A percentile compares a stretch with the other conserved stretches of the same genome.
phyloP scores from a whole-genome alignment of 495 filamentous ascomycete genomes.

The Annulohypoxylon nitens region DNA sequence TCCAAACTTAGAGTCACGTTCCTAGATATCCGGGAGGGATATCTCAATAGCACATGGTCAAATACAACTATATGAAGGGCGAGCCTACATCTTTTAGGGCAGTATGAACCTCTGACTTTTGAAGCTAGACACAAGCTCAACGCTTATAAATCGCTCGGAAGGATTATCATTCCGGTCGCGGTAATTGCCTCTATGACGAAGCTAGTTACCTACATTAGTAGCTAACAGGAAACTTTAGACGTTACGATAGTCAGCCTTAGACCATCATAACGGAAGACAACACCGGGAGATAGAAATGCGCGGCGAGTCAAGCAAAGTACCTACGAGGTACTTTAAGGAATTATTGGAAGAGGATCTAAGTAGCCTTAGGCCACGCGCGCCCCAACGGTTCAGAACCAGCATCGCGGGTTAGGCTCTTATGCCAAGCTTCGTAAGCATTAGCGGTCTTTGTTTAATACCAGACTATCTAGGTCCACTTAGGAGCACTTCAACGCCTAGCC shows the following conservation, averaged over 20 bases:
- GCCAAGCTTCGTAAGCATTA: conserved; percentile 21
- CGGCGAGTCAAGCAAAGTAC: conserved; percentile 1
- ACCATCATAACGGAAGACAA: conserved; percentile 4
- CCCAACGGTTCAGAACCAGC: background rate
- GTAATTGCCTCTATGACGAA: background rate
- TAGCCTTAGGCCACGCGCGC: too few relatives aligned
- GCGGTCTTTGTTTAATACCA: conserved; percentile 3
- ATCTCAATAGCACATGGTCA: conserved; percentile 4
- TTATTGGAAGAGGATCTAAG: background rate
- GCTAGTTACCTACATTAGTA: background rate
- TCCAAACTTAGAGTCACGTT: conserved; percentile 17
- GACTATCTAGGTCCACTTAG: background rate
- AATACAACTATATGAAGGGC: background rate
- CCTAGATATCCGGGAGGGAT: conserved; percentile 26
- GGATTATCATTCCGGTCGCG: conserved; percentile 1
- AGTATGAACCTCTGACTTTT: background rate
- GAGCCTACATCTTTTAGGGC: background rate
- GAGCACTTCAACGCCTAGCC: background rate
- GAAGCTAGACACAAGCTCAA: conserved; percentile 1
- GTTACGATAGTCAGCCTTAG: background rate
- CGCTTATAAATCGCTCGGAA: background rate
- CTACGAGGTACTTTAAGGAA: background rate
- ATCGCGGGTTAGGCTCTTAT: conserved; percentile 2
- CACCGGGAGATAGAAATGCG: conserved; percentile 11
- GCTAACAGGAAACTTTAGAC: background rate